Evolutionary conservation across 805 yeast genomes (phyloP).

Genomic region (Barnettozyma populi): DNA sequence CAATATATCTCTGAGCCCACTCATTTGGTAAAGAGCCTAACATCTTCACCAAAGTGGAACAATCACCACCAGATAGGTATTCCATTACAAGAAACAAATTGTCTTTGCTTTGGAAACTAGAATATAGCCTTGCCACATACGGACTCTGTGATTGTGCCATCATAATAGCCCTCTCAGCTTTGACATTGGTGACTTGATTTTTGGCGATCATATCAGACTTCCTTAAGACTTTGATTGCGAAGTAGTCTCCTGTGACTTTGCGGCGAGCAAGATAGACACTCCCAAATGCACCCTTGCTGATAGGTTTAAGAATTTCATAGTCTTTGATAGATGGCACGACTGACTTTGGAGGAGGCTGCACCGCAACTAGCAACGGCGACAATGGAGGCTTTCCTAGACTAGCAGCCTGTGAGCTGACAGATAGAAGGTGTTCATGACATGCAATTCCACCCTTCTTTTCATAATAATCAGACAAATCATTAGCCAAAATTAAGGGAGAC

Average conservation of each 20-base stretch:
- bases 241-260: constrained; percentile 86
- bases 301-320: constrained; percentile 86
- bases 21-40: constrained; percentile 79
- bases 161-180: constrained; percentile 95
- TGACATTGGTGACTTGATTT: constrained; percentile 92
- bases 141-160: constrained; percentile 94
- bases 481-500: constrained; percentile 51
- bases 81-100: constrained; percentile 94
- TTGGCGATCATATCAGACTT: constrained; percentile 96
- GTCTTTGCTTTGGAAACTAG: constrained; percentile 84
- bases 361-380: constrained; percentile 73
- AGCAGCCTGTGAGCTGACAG: constrained; percentile 16
- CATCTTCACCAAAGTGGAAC: constrained; percentile 77
- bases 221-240: constrained; percentile 86
- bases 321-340: constrained; percentile 71
- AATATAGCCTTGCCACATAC: constrained; percentile 83
- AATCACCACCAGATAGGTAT: constrained; percentile 92
- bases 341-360: constrained; percentile 43
- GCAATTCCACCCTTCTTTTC: constrained; percentile 23
- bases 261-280: constrained; percentile 84
- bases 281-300: constrained; percentile 96
- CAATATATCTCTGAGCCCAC: constrained; percentile 82
- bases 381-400: constrained; percentile 50
- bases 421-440: constrained; percentile 24
- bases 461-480: constrained; percentile 31